These are phyloP conservation scores for Ensete glaucum DNA, from an alignment of 176 grass and related monocot genomes.

Conservation along the genomic window DNA sequence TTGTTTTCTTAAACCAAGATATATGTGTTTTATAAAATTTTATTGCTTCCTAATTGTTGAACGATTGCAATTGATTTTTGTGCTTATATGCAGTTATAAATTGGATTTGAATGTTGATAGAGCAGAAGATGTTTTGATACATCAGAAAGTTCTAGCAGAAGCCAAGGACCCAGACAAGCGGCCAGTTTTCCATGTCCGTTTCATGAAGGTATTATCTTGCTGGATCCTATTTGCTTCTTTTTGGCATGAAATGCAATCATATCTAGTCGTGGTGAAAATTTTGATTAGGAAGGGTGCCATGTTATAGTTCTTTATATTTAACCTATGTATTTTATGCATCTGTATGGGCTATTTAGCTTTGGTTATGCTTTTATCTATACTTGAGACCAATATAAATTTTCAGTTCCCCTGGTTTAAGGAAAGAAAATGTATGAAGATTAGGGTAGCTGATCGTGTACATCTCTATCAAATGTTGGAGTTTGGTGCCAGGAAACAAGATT, in stretches of 20 bases:
- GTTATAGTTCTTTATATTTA: not conserved
- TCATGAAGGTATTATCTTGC: conserved; percentile 16
- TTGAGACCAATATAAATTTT: not conserved
- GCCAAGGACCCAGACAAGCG: conserved; percentile 22
- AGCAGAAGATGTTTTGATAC: conserved; percentile 24
- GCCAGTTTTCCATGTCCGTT: conserved; percentile 20
- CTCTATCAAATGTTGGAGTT: not conserved
- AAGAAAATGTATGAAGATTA: not conserved
- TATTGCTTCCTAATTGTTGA: not conserved
- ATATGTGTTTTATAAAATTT: not conserved
- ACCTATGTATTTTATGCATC: not conserved
- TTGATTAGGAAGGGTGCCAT: not conserved
- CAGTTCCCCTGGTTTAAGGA: not conserved
- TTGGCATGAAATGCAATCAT: not conserved
- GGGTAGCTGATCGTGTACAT: not conserved
- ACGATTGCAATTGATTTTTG: not conserved
- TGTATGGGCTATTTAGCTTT: not conserved
- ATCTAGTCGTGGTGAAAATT: not conserved
- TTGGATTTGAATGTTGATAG: conserved; percentile 21
- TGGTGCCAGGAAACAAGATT: not conserved
- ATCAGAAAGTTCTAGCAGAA: conserved; percentile 26
- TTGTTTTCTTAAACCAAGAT: not conserved
- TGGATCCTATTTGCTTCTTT: not conserved
- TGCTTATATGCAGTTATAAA: conserved; percentile 10
- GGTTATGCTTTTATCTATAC: not conserved